These are phyloP conservation scores for Penicillium roqueforti DNA, from an alignment of 495 filamentous ascomycete species.

Conservation along the genomic window DNA sequence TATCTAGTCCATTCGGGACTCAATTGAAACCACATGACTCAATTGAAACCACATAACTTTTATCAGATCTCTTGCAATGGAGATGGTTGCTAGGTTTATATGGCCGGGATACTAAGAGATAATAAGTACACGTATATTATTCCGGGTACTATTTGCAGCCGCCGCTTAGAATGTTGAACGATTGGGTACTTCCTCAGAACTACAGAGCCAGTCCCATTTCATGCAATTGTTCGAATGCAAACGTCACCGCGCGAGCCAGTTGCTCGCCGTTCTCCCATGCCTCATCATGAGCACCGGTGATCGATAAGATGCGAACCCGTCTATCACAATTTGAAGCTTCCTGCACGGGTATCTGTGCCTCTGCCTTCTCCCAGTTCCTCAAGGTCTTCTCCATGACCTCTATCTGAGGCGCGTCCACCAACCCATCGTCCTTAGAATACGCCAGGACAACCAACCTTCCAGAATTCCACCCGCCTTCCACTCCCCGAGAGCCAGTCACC, in stretches of 20 bases:
- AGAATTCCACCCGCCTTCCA: conserved; percentile 37
- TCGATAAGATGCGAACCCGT: conserved; percentile 33
- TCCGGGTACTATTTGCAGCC: neutral
- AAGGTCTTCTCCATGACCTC: conserved; percentile 43
- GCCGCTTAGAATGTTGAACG: neutral
- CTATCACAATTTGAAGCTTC: conserved; percentile 43
- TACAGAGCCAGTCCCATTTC: conserved; percentile 25
- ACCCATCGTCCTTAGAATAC: conserved; percentile 56
- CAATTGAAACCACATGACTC: conserved; percentile 12
- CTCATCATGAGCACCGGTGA: conserved; percentile 63
- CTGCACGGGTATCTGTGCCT: conserved; percentile 26
- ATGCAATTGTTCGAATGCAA: conserved; percentile 31
- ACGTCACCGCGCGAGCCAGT: conserved; percentile 41
- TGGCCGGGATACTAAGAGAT: neutral
- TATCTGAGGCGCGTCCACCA: conserved; percentile 54
- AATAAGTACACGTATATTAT: neutral
- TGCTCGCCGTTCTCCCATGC: conserved; percentile 51
- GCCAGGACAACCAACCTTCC: conserved; percentile 53
- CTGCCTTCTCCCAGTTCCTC: conserved; percentile 25
- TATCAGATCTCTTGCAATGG: neutral
- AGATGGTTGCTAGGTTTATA: neutral
- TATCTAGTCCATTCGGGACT: neutral
- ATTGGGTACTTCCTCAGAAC: neutral
- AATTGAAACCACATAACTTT: conserved; percentile 15
- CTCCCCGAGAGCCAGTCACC: conserved; percentile 28